Conservation (phyloP, 75 land plant genomes). For the Pinus albicaulis region DNA sequence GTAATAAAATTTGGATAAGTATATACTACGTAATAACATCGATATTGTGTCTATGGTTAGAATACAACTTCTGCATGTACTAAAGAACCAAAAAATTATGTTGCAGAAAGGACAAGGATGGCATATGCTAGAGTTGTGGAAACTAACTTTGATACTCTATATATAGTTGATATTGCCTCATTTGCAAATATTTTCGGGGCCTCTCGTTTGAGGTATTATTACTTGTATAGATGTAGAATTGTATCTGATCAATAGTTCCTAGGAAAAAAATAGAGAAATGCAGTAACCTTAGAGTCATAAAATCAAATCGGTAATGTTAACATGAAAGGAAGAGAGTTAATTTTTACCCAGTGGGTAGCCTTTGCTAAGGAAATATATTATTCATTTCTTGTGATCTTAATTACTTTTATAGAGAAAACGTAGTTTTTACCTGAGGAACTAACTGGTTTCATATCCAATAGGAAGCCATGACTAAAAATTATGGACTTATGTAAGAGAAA, state of each 20-base stretch:
- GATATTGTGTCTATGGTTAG: slow-evolving; percentile 5
- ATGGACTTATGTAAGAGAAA: slow-evolving; percentile 72
- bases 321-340: not conserved
- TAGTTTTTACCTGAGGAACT: not conserved
- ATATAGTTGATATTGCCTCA: slow-evolving; percentile 33
- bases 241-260: not conserved
- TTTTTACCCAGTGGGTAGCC: not conserved
- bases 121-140: slow-evolving; percentile 53
- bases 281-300: not conserved
- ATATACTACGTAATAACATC: not conserved
- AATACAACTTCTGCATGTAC: slow-evolving; percentile 27
- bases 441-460: slow-evolving; percentile 20
- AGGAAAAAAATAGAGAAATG: not conserved
- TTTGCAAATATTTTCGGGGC: slow-evolving; percentile 59
- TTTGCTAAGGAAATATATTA: not conserved
- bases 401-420: not conserved
- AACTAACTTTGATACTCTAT: slow-evolving; percentile 42
- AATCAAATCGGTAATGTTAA: not conserved
- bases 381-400: not conserved
- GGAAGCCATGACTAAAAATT: slow-evolving; percentile 78
- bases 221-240: not conserved
- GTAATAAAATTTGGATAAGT: slow-evolving; percentile 1
- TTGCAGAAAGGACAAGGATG: slow-evolving; percentile 62
- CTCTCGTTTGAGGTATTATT: slow-evolving; percentile 34
- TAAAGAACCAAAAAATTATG: slow-evolving; percentile 40